Evolutionary conservation across 2,329 filamentous ascomycete genomes (phyloP), one percentile per base, ranked within the genome.

Genomic region (Colletotrichum sp.): DNA sequence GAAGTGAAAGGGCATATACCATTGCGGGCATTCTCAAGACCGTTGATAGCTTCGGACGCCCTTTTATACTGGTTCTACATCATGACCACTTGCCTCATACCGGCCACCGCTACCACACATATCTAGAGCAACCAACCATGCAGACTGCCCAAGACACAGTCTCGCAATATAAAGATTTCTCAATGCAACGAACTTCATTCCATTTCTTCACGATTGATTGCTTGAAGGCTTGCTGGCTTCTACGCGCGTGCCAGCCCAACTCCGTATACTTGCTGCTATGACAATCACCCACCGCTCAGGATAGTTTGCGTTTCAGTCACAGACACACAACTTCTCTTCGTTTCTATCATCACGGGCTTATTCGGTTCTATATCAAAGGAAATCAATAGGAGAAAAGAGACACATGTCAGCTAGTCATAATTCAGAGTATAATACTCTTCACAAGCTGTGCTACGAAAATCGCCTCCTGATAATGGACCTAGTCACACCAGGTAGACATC

Each of bases 171-270:
- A 10, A 44, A 44, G 18, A 1, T n/a, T n/a, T 44, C 18, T 44
- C 2, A 10, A 0, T n/a, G 8, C 3, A 0, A 44, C 8, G 0
- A 6, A 6, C 2, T 10, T 5, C 39, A 10, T n/a, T n/a, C 2
- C 16, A 2, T 0, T 44, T 18, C 5, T 44, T 3, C 36, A 44
- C 36, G 16, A 18, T 44, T 39, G 1, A 10, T 9, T 44, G 16
- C 36, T 12, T n/a, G n/a, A n/a, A n/a, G n/a, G n/a, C n/a, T n/a
- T n/a, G n/a, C n/a, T n/a, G n/a, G n/a, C n/a, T n/a, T n/a, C n/a
- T n/a, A n/a, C n/a, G n/a, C n/a, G n/a, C n/a, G n/a, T n/a, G n/a
- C n/a, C n/a, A n/a, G n/a, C n/a, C n/a, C n/a, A n/a, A n/a, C n/a
- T n/a, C n/a, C n/a, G n/a, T n/a, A n/a, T n/a, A n/a, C n/a, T n/a